Evolutionary conservation across 2,329 filamentous ascomycete genomes (phyloP).

Genomic region (Sporothrix brasiliensis): DNA sequence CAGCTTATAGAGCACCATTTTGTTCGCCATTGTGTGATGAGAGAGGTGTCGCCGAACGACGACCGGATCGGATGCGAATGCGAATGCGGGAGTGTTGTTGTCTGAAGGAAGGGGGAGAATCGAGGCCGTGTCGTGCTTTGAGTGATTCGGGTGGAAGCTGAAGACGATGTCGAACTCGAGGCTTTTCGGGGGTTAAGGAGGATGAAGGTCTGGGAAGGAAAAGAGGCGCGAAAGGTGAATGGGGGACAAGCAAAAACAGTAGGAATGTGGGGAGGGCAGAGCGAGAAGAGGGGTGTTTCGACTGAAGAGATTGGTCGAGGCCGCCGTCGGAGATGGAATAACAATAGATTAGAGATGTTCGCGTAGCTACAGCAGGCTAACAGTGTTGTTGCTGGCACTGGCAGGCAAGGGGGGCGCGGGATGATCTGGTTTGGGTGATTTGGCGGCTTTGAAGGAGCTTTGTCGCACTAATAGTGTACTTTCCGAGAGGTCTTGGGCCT

Average conservation of each 20-base stretch:
- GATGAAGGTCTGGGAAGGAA: slow-evolving; percentile 1
- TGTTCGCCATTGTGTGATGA: slow-evolving; percentile 70
- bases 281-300: slow-evolving; percentile 28
- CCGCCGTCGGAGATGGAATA: slow-evolving; percentile 34
- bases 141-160: not conserved
- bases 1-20: slow-evolving; percentile 95
- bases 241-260: slow-evolving; percentile 21
- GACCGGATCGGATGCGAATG: slow-evolving; percentile 24
- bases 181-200: not conserved
- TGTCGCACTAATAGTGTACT: slow-evolving; percentile 18
- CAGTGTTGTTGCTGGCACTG: slow-evolving; percentile 17
- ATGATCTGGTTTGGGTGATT: not conserved
- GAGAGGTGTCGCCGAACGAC: slow-evolving; percentile 31
- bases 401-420: slow-evolving; percentile 16
- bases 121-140: slow-evolving; percentile 8
- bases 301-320: slow-evolving; percentile 30
- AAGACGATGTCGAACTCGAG: not conserved
- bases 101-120: not conserved
- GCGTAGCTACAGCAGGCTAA: slow-evolving; percentile 19
- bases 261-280: slow-evolving; percentile 30
- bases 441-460: not conserved
- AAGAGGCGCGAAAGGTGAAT: slow-evolving; percentile 18
- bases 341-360: slow-evolving; percentile 31
- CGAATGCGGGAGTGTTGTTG: slow-evolving; percentile 18
- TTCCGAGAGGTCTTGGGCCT: not conserved